Evolutionary conservation across 2,329 filamentous ascomycete species (phyloP).

Genomic region (Endoconidiophora laricicola): DNA sequence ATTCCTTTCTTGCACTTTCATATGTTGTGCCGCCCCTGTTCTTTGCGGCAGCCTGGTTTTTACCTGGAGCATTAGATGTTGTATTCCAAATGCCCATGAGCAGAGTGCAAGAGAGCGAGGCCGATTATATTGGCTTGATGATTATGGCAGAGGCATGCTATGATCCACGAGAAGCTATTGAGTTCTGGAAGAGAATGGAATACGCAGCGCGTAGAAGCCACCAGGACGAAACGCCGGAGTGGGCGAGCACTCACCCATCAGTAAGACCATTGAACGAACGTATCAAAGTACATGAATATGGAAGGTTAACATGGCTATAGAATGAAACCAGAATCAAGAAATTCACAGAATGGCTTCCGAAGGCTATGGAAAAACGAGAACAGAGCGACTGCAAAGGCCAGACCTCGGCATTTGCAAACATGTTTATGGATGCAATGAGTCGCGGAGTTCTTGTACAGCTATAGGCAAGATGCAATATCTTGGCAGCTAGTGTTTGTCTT

Average conservation of each 20-base stretch:
- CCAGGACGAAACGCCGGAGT: slow-evolving; percentile 43
- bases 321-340: slow-evolving; percentile 47
- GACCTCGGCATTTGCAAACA: slow-evolving; percentile 34
- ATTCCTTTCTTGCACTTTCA: slow-evolving; percentile 32
- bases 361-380: slow-evolving; percentile 36
- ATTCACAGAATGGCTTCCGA: slow-evolving; percentile 45
- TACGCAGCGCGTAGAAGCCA: slow-evolving; percentile 22
- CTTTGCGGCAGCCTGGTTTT: slow-evolving; percentile 25
- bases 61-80: slow-evolving; percentile 39
- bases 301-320: slow-evolving; percentile 18
- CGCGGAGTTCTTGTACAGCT: slow-evolving; percentile 7
- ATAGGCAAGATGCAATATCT: too few species aligned
- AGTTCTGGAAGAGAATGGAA: slow-evolving; percentile 54
- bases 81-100: slow-evolving; percentile 53
- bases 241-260: slow-evolving; percentile 62
- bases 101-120: slow-evolving; percentile 57
- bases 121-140: slow-evolving; percentile 65
- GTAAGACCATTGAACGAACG: slow-evolving; percentile 24
- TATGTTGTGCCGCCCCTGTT: slow-evolving; percentile 27
- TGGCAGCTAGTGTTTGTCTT: not conserved
- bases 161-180: slow-evolving; percentile 48
- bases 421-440: slow-evolving; percentile 31
- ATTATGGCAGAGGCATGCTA: slow-evolving; percentile 74
- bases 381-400: slow-evolving; percentile 35
- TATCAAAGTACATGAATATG: not conserved